A percentile compares a stretch with the other conserved stretches of the same genome.
Conservation (phyloP, 2,329 filamentous ascomycete genomes). For the Penicillium digitatum region DNA sequence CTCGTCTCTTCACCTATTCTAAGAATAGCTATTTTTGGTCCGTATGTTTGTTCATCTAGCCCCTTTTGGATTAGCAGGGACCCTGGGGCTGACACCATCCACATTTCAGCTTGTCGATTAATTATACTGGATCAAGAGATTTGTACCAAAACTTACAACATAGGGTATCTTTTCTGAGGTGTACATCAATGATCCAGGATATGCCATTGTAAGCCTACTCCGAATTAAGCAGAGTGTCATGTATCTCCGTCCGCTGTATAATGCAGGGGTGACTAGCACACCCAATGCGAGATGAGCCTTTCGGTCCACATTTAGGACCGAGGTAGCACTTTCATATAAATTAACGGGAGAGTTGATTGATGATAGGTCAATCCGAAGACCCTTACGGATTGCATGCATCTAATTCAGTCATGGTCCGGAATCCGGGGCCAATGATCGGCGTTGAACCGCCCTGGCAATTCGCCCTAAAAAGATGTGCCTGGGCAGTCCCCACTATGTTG, state of each 20-base stretch:
- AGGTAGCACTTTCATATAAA: background rate
- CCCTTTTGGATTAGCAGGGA: background rate
- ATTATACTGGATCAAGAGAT: background rate
- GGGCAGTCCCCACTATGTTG: conserved; percentile 3
- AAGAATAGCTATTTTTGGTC: background rate
- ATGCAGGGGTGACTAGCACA: background rate
- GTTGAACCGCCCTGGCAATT: background rate
- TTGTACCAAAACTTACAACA: background rate
- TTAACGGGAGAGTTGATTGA: background rate
- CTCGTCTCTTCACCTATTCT: background rate
- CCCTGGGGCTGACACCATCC: background rate
- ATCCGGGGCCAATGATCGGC: background rate
- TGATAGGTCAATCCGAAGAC: conserved; percentile 1
- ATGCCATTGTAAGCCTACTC: background rate
- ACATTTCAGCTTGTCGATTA: background rate
- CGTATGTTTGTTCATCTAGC: background rate
- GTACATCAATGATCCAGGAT: background rate
- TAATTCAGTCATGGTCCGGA: background rate
- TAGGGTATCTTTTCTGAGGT: background rate
- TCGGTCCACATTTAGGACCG: background rate
- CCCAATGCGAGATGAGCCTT: background rate
- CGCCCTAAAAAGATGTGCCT: background rate
- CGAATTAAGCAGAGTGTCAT: background rate
- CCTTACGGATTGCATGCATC: conserved; percentile 3
- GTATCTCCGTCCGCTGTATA: background rate